phyloP scores from a whole-genome alignment of 176 grass and related monocot genomes.

The Olyra latifolia region DNA sequence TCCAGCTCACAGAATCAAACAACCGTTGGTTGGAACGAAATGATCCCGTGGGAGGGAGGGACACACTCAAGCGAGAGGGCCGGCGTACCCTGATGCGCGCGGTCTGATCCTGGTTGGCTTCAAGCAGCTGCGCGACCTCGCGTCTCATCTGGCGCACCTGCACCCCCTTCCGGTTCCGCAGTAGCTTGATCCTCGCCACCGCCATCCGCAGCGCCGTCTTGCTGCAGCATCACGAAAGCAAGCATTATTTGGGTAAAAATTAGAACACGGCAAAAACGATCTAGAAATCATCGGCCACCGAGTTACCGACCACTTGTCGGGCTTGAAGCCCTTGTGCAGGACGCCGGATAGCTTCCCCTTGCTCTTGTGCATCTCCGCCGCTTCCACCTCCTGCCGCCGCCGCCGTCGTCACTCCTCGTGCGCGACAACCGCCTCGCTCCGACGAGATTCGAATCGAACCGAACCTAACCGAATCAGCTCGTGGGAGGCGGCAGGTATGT shows the following conservation, averaged over 20 bases:
- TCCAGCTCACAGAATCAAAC: neutral
- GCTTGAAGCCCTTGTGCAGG: conserved; percentile 87
- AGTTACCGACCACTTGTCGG: conserved; percentile 72
- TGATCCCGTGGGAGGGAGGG: neutral
- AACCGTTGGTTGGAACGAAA: neutral
- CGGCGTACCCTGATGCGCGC: conserved; percentile 72
- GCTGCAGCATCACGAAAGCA: conserved; percentile 38
- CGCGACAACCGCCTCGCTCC: neutral
- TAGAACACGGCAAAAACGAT: neutral
- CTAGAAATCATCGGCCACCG: neutral
- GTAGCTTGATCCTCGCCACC: conserved; percentile 84
- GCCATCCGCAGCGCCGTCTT: conserved; percentile 86
- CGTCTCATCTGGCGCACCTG: conserved; percentile 65
- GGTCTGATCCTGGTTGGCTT: conserved; percentile 74
- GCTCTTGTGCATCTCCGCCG: conserved; percentile 45
- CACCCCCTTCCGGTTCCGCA: conserved; percentile 77
- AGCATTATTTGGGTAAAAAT: neutral
- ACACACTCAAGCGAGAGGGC: neutral
- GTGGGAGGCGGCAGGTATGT: neutral
- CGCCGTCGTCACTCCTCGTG: too few species aligned
- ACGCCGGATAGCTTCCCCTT: conserved; percentile 75
- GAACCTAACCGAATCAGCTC: conserved; percentile 8
- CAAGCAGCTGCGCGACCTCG: conserved; percentile 85
- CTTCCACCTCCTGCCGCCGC: neutral
- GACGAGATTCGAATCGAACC: conserved; percentile 20